Evolutionary conservation across 2,329 filamentous ascomycete species (phyloP).

Genomic region (Beauveria bassiana): DNA sequence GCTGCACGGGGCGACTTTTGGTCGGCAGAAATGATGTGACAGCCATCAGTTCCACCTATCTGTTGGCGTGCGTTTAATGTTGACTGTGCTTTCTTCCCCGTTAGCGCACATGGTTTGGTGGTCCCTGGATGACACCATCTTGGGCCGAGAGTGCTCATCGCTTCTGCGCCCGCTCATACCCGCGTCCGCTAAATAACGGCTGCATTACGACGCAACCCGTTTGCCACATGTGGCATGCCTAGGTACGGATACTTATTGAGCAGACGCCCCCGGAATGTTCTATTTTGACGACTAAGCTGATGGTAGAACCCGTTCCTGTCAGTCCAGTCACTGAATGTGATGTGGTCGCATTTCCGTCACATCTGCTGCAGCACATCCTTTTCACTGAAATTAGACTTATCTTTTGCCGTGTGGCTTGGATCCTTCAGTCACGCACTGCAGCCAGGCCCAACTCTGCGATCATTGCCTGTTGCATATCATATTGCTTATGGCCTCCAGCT

Average conservation of each 20-base stretch:
- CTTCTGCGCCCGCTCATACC: slow-evolving; percentile 1
- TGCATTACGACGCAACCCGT: not conserved
- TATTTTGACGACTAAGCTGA: not conserved
- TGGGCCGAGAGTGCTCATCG: slow-evolving; percentile 5
- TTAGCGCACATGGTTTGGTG: slow-evolving; percentile 7
- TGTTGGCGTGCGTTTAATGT: slow-evolving; percentile 9
- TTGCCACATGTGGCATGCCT: not conserved
- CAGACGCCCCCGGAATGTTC: not conserved
- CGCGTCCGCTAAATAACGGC: not conserved
- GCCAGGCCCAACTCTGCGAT: not conserved
- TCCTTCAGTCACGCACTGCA: not conserved
- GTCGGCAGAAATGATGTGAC: not conserved
- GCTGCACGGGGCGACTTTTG: not conserved
- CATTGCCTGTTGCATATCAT: not conserved
- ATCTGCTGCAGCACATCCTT: not conserved
- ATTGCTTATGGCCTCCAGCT: not conserved
- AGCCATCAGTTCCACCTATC: slow-evolving; percentile 1
- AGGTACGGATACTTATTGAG: not conserved
- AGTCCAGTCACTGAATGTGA: not conserved
- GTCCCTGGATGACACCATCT: slow-evolving; percentile 12
- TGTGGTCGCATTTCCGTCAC: not conserved
- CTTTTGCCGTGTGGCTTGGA: not conserved
- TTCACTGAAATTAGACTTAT: not conserved
- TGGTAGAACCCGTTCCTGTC: not conserved
- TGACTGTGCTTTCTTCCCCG: slow-evolving; percentile 1